Percentiles rank a stretch among this genome's conserved stretches.
Evolutionary conservation across 768 basidiomycete species (phyloP).

Genomic region (Lentinus tigrinus): DNA sequence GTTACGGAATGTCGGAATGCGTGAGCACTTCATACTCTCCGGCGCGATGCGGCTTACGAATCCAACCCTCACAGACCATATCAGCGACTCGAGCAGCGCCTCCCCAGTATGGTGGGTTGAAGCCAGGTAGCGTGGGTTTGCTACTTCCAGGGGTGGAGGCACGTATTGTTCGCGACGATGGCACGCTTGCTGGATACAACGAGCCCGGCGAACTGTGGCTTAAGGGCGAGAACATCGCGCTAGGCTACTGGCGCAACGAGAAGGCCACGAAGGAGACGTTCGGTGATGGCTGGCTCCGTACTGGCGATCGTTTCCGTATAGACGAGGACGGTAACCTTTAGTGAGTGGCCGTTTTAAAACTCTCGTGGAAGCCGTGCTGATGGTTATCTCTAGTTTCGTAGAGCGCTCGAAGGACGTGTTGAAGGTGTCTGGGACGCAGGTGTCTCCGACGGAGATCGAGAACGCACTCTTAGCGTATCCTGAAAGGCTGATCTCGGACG

Average conservation of each 20-base stretch:
- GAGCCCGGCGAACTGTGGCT: slow-evolving; percentile 71
- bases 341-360: slow-evolving; percentile 37
- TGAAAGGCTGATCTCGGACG: slow-evolving; percentile 59
- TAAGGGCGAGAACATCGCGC: slow-evolving; percentile 50
- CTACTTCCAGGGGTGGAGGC: slow-evolving; percentile 65
- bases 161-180: slow-evolving; percentile 59
- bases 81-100: slow-evolving; percentile 43
- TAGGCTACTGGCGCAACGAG: slow-evolving; percentile 75
- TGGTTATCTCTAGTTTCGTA: slow-evolving; percentile 48
- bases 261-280: slow-evolving; percentile 68
- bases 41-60: too few species aligned
- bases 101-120: slow-evolving; percentile 45
- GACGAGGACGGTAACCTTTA: slow-evolving; percentile 64
- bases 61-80: slow-evolving; percentile 47
- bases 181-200: slow-evolving; percentile 47
- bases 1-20: slow-evolving; percentile 51
- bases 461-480: slow-evolving; percentile 62
- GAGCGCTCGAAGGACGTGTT: slow-evolving; percentile 84
- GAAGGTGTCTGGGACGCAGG: slow-evolving; percentile 78
- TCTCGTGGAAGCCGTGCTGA: background rate
- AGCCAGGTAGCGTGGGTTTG: slow-evolving; percentile 43
- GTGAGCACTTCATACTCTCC: slow-evolving; percentile 17
- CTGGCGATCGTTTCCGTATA: slow-evolving; percentile 68
- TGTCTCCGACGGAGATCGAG: slow-evolving; percentile 80
- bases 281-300: slow-evolving; percentile 65